Evolutionary conservation across 2,329 filamentous ascomycete species (phyloP).

Genomic region (Calonectria naviculata): DNA sequence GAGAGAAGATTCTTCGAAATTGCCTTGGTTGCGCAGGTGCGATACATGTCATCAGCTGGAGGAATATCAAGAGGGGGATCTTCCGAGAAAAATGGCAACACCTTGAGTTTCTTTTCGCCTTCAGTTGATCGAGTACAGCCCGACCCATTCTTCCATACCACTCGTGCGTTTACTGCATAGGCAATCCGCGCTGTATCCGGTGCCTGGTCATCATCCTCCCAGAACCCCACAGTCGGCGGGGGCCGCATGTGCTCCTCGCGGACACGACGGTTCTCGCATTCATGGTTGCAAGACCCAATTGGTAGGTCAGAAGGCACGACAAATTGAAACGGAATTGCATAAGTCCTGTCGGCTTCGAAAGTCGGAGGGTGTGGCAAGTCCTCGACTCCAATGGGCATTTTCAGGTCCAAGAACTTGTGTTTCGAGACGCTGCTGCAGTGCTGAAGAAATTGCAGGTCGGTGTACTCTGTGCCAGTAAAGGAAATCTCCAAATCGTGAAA

Average conservation of each 20-base stretch:
- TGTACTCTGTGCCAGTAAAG: too few species aligned
- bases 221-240: background rate
- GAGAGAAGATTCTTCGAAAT: background rate
- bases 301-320: background rate
- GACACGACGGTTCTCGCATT: background rate
- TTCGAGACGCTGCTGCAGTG: too few species aligned
- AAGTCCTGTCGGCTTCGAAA: background rate
- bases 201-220: background rate
- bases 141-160: background rate
- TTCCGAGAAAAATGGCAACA: background rate
- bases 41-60: background rate
- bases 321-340: background rate
- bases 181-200: too few species aligned
- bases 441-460: too few species aligned
- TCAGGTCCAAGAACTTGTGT: too few species aligned
- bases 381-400: too few species aligned
- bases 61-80: background rate
- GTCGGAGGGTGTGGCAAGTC: too few species aligned
- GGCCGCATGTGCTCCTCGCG: background rate
- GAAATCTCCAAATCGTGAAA: too few species aligned
- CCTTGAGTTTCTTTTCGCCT: background rate
- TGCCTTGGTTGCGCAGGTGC: background rate
- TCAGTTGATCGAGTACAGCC: background rate
- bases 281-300: background rate
- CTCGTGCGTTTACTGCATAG: too few species aligned